Evolutionary conservation across 148 eudicot genomes (phyloP).

Genomic region (Talinum fruticosum): DNA sequence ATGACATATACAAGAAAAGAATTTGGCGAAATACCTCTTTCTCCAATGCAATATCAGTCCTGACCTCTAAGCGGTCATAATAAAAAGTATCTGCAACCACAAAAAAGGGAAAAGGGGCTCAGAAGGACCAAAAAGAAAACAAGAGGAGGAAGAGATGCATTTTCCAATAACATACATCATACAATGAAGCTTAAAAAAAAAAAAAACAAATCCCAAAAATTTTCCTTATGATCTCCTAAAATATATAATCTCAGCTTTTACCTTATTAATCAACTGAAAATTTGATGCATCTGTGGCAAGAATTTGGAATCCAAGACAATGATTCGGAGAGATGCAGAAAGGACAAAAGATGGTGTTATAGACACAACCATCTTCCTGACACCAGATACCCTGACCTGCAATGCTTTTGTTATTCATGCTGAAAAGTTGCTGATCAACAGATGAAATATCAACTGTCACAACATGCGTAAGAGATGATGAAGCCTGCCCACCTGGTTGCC

Average conservation of each 20-base stretch:
- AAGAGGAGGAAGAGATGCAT: not conserved
- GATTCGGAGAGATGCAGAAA: constrained; percentile 45
- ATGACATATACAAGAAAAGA: constrained; percentile 14
- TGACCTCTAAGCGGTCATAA: constrained; percentile 44
- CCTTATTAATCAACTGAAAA: constrained; percentile 61
- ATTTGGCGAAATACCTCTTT: constrained; percentile 37
- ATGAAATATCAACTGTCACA: constrained; percentile 44
- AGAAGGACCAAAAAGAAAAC: not conserved
- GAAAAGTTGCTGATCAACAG: constrained; percentile 49
- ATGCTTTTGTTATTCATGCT: constrained; percentile 29
- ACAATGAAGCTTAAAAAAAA: not conserved
- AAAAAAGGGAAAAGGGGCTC: not conserved
- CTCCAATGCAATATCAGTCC: constrained; percentile 29
- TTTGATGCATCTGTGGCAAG: constrained; percentile 79
- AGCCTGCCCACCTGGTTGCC: constrained; percentile 20
- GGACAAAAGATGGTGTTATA: constrained; percentile 63
- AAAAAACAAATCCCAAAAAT: not conserved
- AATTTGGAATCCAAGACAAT: constrained; percentile 69
- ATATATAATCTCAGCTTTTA: constrained; percentile 13
- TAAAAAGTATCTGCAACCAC: constrained; percentile 55
- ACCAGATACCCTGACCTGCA: constrained; percentile 76
- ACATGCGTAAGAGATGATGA: constrained; percentile 35
- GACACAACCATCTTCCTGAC: constrained; percentile 87
- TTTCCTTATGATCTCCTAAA: constrained; percentile 1
- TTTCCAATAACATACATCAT: no score